phyloP scores from a whole-genome alignment of 2,329 filamentous ascomycete species.

The Arthrobotrys iridis region DNA sequence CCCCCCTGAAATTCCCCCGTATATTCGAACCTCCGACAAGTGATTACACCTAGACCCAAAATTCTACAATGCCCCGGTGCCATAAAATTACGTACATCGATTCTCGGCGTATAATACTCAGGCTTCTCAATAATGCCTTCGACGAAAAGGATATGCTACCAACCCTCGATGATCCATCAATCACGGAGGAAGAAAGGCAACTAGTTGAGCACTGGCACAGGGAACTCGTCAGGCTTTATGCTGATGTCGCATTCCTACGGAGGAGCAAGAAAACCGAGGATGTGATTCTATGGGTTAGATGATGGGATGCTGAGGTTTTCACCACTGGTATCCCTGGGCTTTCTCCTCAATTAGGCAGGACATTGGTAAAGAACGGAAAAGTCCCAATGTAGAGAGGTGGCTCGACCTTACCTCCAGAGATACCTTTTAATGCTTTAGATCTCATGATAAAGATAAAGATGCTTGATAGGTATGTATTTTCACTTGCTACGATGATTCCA shows the following conservation, averaged over 20 bases:
- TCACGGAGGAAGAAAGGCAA: slow-evolving; percentile 14
- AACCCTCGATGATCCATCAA: not conserved
- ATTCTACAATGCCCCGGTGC: slow-evolving; percentile 39
- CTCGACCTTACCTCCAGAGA: too few species aligned
- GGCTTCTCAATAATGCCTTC: slow-evolving; percentile 27
- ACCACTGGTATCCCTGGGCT: not conserved
- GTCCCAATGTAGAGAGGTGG: not conserved
- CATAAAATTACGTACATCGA: slow-evolving; percentile 38
- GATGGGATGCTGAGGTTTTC: not conserved
- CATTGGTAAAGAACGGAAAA: not conserved
- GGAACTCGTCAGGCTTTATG: slow-evolving; percentile 25
- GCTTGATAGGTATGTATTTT: too few species aligned
- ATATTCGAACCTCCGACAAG: too few species aligned
- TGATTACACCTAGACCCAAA: not conserved
- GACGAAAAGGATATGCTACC: slow-evolving; percentile 27
- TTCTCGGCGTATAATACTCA: slow-evolving; percentile 32
- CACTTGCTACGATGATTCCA: not conserved
- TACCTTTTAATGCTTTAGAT: too few species aligned
- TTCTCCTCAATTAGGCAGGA: too few species aligned
- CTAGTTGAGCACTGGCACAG: not conserved
- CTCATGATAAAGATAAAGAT: too few species aligned
- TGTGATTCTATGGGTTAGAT: slow-evolving; percentile 45
- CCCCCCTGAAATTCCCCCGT: too few species aligned
- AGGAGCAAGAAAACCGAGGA: not conserved
- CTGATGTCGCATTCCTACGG: slow-evolving; percentile 13